Evolutionary conservation across 306 rosid genomes (phyloP).

Genomic region (Vigna unguiculata): DNA sequence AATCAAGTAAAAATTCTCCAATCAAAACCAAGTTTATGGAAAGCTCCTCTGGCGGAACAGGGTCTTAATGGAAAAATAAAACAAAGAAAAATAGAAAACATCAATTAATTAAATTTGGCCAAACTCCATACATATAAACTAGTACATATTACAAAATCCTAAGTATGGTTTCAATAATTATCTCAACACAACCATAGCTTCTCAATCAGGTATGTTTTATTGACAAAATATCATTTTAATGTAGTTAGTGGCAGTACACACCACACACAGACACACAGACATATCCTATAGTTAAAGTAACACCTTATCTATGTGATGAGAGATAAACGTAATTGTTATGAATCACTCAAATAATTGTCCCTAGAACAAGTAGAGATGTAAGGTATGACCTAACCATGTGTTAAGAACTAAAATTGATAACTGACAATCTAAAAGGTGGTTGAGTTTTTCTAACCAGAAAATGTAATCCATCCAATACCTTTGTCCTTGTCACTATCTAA

Average conservation of each 20-base stretch:
- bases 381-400: slow-evolving; percentile 2
- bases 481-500: slow-evolving; percentile 11
- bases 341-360: neutral
- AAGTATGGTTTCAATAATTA: neutral
- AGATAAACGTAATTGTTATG: neutral
- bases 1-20: too few species aligned
- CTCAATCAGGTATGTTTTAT: neutral
- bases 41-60: too few species aligned
- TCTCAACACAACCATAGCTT: neutral
- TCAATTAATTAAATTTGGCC: neutral
- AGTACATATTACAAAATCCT: slow-evolving; percentile 1
- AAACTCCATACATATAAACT: neutral
- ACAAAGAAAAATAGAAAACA: neutral
- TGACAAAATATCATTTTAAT: neutral
- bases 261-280: too few species aligned
- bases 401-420: slow-evolving; percentile 16
- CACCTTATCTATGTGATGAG: neutral
- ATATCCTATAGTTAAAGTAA: too few species aligned
- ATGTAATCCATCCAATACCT: slow-evolving; percentile 14
- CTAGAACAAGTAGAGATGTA: neutral
- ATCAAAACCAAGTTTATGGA: too few species aligned
- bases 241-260: neutral
- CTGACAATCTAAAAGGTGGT: slow-evolving; percentile 8
- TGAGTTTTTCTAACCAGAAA: slow-evolving; percentile 28
- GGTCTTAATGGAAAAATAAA: too few species aligned